These are phyloP conservation scores for Elaeis oleifera DNA, from an alignment of 202 grass and related monocot genomes.

Conservation along the genomic window DNA sequence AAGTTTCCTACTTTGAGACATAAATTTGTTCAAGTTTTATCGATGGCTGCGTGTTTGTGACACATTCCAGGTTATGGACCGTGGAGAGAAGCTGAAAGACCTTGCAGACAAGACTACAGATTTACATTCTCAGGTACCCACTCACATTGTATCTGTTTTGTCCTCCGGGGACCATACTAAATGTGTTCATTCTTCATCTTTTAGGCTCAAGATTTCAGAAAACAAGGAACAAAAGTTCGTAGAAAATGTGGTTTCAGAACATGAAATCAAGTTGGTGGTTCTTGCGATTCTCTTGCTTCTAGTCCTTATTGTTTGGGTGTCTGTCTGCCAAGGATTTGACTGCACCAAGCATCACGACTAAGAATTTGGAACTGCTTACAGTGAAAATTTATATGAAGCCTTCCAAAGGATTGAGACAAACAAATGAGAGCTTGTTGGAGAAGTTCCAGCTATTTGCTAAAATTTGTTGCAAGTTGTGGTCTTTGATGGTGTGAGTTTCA, in stretches of 20 bases:
- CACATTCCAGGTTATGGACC: conserved; percentile 58
- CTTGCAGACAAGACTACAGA: conserved; percentile 86
- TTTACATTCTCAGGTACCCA: conserved; percentile 55
- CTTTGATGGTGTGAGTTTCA: too few relatives aligned
- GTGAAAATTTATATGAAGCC: too few relatives aligned
- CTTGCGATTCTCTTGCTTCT: conserved; percentile 76
- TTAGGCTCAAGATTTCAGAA: conserved; percentile 89
- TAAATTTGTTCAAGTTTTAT: conserved; percentile 1
- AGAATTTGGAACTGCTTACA: background rate
- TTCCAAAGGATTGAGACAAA: too few relatives aligned
- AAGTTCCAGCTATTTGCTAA: too few relatives aligned
- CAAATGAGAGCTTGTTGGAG: too few relatives aligned
- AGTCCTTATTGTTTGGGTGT: conserved; percentile 78
- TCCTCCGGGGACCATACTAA: background rate
- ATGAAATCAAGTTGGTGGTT: conserved; percentile 83
- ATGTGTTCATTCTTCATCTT: conserved; percentile 13
- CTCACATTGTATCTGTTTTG: background rate
- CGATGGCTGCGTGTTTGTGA: background rate
- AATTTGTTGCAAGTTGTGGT: too few relatives aligned
- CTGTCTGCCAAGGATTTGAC: conserved; percentile 86
- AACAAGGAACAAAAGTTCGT: conserved; percentile 70
- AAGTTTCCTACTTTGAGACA: background rate
- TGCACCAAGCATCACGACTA: conserved; percentile 75
- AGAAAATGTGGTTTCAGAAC: conserved; percentile 88
- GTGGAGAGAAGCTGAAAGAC: conserved; percentile 73